Evolutionary conservation across 2,329 filamentous ascomycete genomes (phyloP).

Genomic region (Diplodia corticola): DNA sequence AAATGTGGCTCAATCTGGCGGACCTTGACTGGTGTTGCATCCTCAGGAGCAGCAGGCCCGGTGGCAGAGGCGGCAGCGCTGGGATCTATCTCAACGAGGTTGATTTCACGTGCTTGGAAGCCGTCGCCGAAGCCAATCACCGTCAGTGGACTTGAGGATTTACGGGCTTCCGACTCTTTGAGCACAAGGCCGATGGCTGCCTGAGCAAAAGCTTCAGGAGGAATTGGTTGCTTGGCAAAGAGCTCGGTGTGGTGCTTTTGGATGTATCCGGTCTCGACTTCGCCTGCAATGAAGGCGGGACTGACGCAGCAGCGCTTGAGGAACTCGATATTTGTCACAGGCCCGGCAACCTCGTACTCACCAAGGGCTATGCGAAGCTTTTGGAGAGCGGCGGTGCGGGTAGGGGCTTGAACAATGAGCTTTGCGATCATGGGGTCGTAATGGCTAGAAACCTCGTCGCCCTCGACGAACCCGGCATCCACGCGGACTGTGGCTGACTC

Average conservation of each 20-base stretch:
- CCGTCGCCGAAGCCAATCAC: conserved; percentile 59
- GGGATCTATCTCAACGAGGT: conserved; percentile 46
- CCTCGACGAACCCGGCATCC: conserved; percentile 88
- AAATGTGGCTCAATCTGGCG: conserved; percentile 52
- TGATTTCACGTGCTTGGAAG: conserved; percentile 64
- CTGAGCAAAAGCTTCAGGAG: conserved; percentile 78
- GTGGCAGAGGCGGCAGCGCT: not conserved
- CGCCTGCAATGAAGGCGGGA: conserved; percentile 77
- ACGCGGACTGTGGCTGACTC: conserved; percentile 75
- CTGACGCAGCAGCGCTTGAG: conserved; percentile 83
- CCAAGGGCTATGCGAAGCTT: conserved; percentile 79
- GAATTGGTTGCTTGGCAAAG: conserved; percentile 63
- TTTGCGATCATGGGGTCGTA: conserved; percentile 99
- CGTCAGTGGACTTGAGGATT: conserved; percentile 23
- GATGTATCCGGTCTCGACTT: conserved; percentile 96
- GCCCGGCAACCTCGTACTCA: conserved; percentile 87
- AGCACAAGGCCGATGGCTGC: conserved; percentile 75
- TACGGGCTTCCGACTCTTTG: conserved; percentile 38
- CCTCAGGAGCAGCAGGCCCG: conserved; percentile 45
- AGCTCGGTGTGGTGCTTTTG: conserved; percentile 81
- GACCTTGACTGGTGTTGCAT: conserved; percentile 50
- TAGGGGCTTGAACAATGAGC: conserved; percentile 82
- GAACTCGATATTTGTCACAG: conserved; percentile 96
- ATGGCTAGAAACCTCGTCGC: conserved; percentile 88
- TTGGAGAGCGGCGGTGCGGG: conserved; percentile 76